Evolutionary conservation across 257 asterid genomes (phyloP).

Genomic region (Solanum pinnatisectum): DNA sequence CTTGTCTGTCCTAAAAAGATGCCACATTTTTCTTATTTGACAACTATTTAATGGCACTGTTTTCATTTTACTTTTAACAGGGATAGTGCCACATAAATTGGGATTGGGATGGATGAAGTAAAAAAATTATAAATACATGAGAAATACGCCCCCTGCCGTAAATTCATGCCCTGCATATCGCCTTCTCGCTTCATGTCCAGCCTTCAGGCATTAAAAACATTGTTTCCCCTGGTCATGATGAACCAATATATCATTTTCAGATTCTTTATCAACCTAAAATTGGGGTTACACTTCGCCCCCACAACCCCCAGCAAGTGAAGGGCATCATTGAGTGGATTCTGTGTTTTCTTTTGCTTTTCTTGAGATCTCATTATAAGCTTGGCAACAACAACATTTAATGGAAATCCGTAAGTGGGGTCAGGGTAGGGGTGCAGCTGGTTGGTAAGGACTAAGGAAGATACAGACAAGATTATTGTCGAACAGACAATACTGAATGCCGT

Average conservation of each 20-base stretch:
- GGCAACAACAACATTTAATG: neutral
- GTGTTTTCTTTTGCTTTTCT: neutral
- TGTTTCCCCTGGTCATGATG: neutral
- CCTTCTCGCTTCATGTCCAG: too few relatives aligned
- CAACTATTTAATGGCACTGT: neutral
- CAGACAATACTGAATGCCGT: neutral
- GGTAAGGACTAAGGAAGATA: neutral
- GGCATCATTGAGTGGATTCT: neutral
- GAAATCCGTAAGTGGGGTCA: neutral
- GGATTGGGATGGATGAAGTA: neutral
- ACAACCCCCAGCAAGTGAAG: neutral
- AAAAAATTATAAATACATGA: too few relatives aligned
- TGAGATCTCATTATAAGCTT: neutral
- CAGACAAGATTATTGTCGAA: neutral
- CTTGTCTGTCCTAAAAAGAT: neutral
- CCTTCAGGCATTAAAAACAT: neutral
- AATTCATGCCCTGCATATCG: neutral
- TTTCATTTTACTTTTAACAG: too few relatives aligned
- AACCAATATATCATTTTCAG: neutral
- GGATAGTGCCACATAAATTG: neutral
- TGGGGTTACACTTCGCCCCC: neutral
- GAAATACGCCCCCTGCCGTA: too few relatives aligned
- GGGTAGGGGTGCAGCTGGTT: neutral
- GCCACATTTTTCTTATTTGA: neutral
- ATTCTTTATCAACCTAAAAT: neutral